Percentiles rank a stretch among this genome's conserved stretches.
Conservation (phyloP, 2,329 filamentous ascomycete genomes). For the Paraconiothyrium sp. region DNA sequence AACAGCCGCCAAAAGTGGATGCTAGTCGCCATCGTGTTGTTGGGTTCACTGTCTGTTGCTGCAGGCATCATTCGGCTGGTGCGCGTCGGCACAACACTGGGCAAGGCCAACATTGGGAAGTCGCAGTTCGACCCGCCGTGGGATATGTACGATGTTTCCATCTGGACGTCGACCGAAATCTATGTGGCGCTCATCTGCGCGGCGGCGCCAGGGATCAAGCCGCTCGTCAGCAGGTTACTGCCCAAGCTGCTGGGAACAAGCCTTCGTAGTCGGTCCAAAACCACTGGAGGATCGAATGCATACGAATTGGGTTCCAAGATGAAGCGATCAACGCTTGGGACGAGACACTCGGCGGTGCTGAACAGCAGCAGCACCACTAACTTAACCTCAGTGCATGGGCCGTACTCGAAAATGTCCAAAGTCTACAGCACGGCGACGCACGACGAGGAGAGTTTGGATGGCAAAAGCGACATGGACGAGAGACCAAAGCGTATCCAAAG, state of each 20-base stretch:
- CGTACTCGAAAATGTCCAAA: constrained; percentile 8
- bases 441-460: constrained; percentile 11
- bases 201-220: constrained; percentile 32
- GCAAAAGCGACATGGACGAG: constrained; percentile 8
- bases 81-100: constrained; percentile 24
- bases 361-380: constrained; percentile 1
- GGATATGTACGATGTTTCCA: constrained; percentile 36
- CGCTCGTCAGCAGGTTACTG: constrained; percentile 26
- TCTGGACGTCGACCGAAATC: constrained; percentile 35
- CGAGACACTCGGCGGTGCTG: constrained; percentile 2
- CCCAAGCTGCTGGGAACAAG: constrained; percentile 32
- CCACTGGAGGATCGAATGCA: not conserved
- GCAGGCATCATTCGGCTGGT: constrained; percentile 32
- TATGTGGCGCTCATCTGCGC: constrained; percentile 35
- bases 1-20: constrained; percentile 28
- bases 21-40: constrained; percentile 27
- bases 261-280: constrained; percentile 19
- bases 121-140: constrained; percentile 28
- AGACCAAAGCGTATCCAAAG: not conserved
- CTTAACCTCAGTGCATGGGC: constrained; percentile 3
- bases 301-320: constrained; percentile 3
- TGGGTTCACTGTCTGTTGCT: constrained; percentile 29
- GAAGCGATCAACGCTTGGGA: not conserved
- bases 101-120: constrained; percentile 12
- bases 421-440: constrained; percentile 3